A percentile compares a stretch with the other conserved stretches of the same genome.
phyloP scores from a whole-genome alignment of 139 green algal species.

The Coelastrella sp. region DNA sequence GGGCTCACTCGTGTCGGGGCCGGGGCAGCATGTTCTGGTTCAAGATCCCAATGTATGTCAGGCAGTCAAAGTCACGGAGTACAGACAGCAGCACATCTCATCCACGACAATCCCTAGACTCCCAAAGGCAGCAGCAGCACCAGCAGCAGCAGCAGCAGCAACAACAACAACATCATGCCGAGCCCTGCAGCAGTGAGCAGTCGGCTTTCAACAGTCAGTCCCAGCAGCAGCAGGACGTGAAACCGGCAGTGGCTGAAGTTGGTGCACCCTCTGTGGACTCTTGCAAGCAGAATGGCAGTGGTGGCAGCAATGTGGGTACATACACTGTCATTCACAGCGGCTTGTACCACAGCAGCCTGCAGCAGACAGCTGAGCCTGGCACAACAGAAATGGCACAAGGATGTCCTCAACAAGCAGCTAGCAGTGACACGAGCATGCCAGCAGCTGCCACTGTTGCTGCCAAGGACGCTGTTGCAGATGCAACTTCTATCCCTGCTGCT shows the following conservation, averaged over 20 bases:
- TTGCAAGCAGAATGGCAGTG: not conserved
- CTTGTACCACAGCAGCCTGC: constrained; percentile 17
- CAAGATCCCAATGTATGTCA: constrained; percentile 64
- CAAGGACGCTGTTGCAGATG: too few relatives aligned
- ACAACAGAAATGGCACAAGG: constrained; percentile 20
- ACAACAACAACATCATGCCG: not conserved
- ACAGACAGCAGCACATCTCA: constrained; percentile 13
- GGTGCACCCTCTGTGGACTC: not conserved
- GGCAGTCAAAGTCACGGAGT: not conserved
- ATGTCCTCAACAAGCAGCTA: not conserved
- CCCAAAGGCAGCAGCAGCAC: constrained; percentile 26
- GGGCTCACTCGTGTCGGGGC: constrained; percentile 68
- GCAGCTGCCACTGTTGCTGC: not conserved
- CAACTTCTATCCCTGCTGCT: not conserved
- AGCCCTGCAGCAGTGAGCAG: not conserved
- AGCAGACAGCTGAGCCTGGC: not conserved
- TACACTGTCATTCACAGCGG: not conserved
- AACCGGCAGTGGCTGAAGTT: not conserved
- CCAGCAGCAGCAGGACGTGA: not conserved
- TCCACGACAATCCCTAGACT: not conserved
- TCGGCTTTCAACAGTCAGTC: not conserved
- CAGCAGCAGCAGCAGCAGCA: constrained; percentile 20
- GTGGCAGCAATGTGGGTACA: not conserved
- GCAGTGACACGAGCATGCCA: too few relatives aligned
- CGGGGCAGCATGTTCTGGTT: constrained; percentile 85